A percentile compares a stretch with the other conserved stretches of the same genome.
Conservation (phyloP, 495 filamentous ascomycete species). For the Aspergillus biplanus region DNA sequence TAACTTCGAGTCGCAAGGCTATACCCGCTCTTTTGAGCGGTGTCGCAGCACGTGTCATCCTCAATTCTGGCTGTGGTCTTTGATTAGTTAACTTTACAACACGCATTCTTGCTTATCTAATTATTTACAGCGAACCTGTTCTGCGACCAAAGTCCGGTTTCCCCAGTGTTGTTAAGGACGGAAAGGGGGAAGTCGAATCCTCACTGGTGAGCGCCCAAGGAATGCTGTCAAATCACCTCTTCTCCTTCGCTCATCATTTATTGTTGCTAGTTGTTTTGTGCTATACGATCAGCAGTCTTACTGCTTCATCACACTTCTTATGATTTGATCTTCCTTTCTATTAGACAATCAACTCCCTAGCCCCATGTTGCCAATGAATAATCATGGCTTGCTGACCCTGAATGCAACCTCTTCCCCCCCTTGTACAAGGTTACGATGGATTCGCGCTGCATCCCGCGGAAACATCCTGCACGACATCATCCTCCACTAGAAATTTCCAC, state of each 20-base stretch:
- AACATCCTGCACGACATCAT: conserved; percentile 33
- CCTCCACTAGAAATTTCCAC: conserved; percentile 18
- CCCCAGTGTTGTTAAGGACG: too few species aligned
- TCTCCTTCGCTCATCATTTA: too few species aligned
- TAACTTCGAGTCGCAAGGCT: too few species aligned
- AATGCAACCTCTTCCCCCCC: conserved; percentile 30
- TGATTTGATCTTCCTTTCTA: not conserved
- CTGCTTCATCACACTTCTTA: not conserved
- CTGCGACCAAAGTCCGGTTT: too few species aligned
- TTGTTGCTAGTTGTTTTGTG: not conserved
- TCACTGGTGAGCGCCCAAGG: too few species aligned
- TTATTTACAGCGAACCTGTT: too few species aligned
- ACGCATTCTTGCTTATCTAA: too few species aligned
- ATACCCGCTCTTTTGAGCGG: too few species aligned
- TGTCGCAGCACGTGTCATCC: too few species aligned
- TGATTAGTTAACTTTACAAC: too few species aligned
- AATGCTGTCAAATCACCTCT: not conserved
- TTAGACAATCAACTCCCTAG: not conserved
- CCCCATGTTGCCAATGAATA: conserved; percentile 10
- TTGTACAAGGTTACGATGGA: conserved; percentile 32
- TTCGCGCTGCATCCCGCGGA: conserved; percentile 29
- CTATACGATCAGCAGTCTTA: conserved; percentile 9
- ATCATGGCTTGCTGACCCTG: conserved; percentile 12
- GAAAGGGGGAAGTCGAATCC: too few species aligned
- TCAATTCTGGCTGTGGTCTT: too few species aligned